Evolutionary conservation across 2,329 filamentous ascomycete species (phyloP).

Genomic region (Hawksworthiomyces lignivorus): DNA sequence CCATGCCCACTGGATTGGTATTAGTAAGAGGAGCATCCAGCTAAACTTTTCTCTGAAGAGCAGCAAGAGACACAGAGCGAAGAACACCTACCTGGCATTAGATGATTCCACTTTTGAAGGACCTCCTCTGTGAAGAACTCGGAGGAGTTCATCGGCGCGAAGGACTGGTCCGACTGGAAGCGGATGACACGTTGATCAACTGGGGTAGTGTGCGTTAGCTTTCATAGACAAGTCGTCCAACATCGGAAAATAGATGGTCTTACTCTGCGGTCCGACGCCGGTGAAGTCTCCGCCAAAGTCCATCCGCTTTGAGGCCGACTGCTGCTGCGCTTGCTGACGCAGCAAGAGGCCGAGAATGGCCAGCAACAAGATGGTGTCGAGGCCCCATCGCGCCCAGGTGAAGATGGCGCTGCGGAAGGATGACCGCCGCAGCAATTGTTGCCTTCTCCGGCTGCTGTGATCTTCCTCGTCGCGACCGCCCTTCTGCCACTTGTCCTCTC

Average conservation of each 20-base stretch:
- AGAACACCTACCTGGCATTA: constrained; percentile 25
- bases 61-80: not conserved
- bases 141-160: constrained; percentile 27
- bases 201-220: too few relatives aligned
- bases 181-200: constrained; percentile 25
- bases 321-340: constrained; percentile 21
- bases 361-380: constrained; percentile 31
- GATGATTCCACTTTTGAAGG: constrained; percentile 26
- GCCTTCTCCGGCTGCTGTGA: too few relatives aligned
- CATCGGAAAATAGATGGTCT: too few relatives aligned
- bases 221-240: too few relatives aligned
- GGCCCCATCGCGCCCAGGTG: constrained; percentile 27
- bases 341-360: constrained; percentile 29
- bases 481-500: constrained; percentile 26
- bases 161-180: constrained; percentile 27
- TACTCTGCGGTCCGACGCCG: constrained; percentile 24
- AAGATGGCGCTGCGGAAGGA: constrained; percentile 26
- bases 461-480: not conserved
- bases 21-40: not conserved
- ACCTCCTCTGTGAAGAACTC: constrained; percentile 29
- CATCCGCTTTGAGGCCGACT: constrained; percentile 17
- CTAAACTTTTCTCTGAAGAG: too few relatives aligned
- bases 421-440: too few relatives aligned
- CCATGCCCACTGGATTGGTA: constrained; percentile 24
- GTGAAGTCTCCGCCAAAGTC: constrained; percentile 30